Conservation (phyloP, 352 stramenopile genomes). For the Globisporangium heterothallicum region DNA sequence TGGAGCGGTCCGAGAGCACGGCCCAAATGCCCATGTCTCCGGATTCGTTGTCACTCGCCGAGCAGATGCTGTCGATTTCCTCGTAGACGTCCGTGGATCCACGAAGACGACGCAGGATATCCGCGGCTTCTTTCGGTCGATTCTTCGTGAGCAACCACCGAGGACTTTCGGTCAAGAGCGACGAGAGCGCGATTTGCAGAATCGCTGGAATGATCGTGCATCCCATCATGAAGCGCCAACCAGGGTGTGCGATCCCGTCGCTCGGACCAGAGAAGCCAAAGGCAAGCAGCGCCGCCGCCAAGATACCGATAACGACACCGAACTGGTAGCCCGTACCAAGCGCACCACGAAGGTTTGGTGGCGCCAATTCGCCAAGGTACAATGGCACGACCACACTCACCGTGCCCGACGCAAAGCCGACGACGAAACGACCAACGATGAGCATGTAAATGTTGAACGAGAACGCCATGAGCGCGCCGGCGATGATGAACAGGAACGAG, state of each 20-base stretch:
- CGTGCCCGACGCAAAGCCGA: constrained; percentile 60
- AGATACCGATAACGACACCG: constrained; percentile 64
- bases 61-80: constrained; percentile 79
- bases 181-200: constrained; percentile 55
- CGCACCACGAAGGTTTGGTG: constrained; percentile 64
- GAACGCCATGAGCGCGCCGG: constrained; percentile 49
- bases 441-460: constrained; percentile 70
- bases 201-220: constrained; percentile 61
- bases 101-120: constrained; percentile 59
- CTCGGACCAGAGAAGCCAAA: constrained; percentile 59
- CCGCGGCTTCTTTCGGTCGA: constrained; percentile 58
- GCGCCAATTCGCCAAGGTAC: constrained; percentile 64
- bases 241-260: constrained; percentile 44
- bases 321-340: constrained; percentile 73
- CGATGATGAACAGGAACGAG: constrained; percentile 62
- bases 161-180: constrained; percentile 58
- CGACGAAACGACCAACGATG: constrained; percentile 62
- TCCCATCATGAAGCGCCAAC: constrained; percentile 64
- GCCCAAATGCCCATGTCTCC: constrained; percentile 60
- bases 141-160: constrained; percentile 75
- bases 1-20: constrained; percentile 50
- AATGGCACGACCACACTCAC: constrained; percentile 70
- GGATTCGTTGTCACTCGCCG: constrained; percentile 69
- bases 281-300: constrained; percentile 34
- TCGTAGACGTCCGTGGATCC: constrained; percentile 76